These are phyloP conservation scores for Penicillium mononematosum DNA, from an alignment of 495 filamentous ascomycete genomes.

Conservation along the genomic window DNA sequence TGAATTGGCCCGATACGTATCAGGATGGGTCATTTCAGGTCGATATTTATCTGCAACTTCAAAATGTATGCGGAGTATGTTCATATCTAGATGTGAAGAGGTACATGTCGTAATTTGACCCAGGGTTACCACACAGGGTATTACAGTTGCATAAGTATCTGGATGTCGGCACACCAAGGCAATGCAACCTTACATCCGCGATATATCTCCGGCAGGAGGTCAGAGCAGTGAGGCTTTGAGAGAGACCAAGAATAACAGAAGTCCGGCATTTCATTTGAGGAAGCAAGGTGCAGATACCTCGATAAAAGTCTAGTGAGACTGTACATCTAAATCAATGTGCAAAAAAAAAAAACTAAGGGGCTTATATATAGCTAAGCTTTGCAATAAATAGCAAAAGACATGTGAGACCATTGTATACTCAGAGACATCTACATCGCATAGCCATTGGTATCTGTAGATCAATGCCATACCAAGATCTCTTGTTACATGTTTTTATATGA, in stretches of 20 bases:
- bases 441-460: not conserved
- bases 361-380: not conserved
- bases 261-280: no score
- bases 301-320: not conserved
- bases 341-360: not conserved
- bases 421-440: not conserved
- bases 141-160: not conserved
- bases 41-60: not conserved
- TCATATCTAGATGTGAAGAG: not conserved
- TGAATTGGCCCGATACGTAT: not conserved
- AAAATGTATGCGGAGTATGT: not conserved
- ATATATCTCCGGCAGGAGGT: no score
- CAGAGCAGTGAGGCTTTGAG: not conserved
- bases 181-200: no score
- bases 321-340: not conserved
- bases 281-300: no score
- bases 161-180: not conserved
- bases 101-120: not conserved
- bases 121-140: not conserved
- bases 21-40: not conserved
- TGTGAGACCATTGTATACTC: not conserved
- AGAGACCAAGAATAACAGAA: not conserved
- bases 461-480: not conserved
- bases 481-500: not conserved
- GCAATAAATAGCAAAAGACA: not conserved